Evolutionary conservation across 495 filamentous ascomycete genomes (phyloP), one percentile per base, ranked within the genome.

Genomic region (Thermothielavioides terrestris): DNA sequence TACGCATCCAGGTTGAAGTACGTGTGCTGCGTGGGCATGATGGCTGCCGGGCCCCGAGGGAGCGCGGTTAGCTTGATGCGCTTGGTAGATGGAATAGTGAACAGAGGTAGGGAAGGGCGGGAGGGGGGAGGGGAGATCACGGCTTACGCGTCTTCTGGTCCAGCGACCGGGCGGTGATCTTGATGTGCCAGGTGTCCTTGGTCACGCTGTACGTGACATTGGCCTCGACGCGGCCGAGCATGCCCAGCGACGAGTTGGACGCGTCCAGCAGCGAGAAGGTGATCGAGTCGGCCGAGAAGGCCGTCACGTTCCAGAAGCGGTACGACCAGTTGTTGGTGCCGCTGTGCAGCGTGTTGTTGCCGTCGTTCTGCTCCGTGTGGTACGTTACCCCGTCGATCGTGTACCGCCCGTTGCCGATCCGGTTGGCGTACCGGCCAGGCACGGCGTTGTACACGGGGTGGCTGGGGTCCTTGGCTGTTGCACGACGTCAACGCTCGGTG

Each of bases 1-100:
- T 85, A 91, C 10, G 78, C 88, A 58, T 89, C 87, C 42, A 94
- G 75, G 68, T 90, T 91, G 81, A 86, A 91, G 72, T 91, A 94
- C 49, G 86, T 81, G 70, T 88, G 85, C 57, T 88, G 86, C 46
- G 72, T 73, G 26, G 91, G 80, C 76, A 88, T 84, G 63, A 88
- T 64, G 70, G 46, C 78, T 66, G 30, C 70, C 56, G 5, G 71
- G 9, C 26, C 7, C 12, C 30, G n/a, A 22, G 15, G 10, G 22
- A 7, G 30, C 17, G 21, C 22, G 22, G 12, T 3, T 28, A 28
- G 6, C 5, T 20, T 17, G 15, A 12, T 20, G n/a, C n/a, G 14
- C 10, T 27, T 27, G 20, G 11, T 6, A 14, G 25, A 14, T 21
- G 9, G 14, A 30, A n/a, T 15, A 25, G 28, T n/a, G 14, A 6